Evolutionary conservation across 2,329 filamentous ascomycete species (phyloP).

Genomic region (Botryotinia calthae): DNA sequence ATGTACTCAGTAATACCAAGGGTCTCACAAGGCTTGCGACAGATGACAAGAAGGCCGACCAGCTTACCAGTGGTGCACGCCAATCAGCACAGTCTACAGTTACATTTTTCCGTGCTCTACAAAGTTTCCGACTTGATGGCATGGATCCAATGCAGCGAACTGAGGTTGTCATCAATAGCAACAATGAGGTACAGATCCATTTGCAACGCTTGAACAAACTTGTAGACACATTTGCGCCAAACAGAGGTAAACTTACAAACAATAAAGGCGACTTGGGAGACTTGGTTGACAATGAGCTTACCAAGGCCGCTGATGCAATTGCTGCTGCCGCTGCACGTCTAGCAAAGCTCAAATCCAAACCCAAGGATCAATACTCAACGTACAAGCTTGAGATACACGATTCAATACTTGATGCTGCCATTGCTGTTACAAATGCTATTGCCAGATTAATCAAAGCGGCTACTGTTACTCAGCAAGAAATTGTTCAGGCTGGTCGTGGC

Average conservation of each 20-base stretch:
- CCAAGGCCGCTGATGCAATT: slow-evolving; percentile 92
- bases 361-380: slow-evolving; percentile 90
- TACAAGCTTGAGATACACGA: slow-evolving; percentile 97
- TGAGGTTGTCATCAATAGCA: slow-evolving; percentile 95
- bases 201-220: slow-evolving; percentile 91
- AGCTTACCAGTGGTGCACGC: slow-evolving; percentile 77
- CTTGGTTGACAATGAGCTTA: slow-evolving; percentile 86
- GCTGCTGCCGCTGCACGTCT: slow-evolving; percentile 86
- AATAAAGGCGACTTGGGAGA: slow-evolving; percentile 86
- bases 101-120: slow-evolving; percentile 90
- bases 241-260: slow-evolving; percentile 74
- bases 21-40: slow-evolving; percentile 89
- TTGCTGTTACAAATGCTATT: slow-evolving; percentile 91
- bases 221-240: slow-evolving; percentile 86
- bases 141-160: slow-evolving; percentile 90
- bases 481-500: slow-evolving; percentile 88
- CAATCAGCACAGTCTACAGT: slow-evolving; percentile 84
- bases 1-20: slow-evolving; percentile 95
- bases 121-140: slow-evolving; percentile 90
- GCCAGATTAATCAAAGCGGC: slow-evolving; percentile 93
- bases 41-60: slow-evolving; percentile 91
- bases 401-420: slow-evolving; percentile 87
- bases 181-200: slow-evolving; percentile 92
- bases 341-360: slow-evolving; percentile 91
- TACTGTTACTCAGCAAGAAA: slow-evolving; percentile 89